These are phyloP conservation scores for Simplicillium aogashimaense DNA, from an alignment of 2,329 filamentous ascomycete genomes.

Conservation along the genomic window DNA sequence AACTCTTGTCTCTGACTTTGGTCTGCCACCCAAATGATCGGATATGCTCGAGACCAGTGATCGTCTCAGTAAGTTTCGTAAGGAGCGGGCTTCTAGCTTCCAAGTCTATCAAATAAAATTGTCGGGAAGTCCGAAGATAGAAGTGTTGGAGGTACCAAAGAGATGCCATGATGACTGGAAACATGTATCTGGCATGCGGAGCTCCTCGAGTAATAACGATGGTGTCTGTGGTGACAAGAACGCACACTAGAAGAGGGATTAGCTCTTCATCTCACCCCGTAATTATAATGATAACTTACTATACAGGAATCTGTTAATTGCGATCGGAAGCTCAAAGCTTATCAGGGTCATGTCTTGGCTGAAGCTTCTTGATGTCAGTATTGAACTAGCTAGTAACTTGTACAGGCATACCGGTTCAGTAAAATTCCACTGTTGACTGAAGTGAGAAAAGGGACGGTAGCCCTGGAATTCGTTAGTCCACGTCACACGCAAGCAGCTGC, in stretches of 20 bases:
- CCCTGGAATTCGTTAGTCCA: too few relatives aligned
- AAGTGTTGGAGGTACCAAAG: slow-evolving; percentile 16
- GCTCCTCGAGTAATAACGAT: slow-evolving; percentile 34
- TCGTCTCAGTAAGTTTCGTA: slow-evolving; percentile 14
- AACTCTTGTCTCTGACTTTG: slow-evolving; percentile 9
- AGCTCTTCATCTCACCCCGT: too few relatives aligned
- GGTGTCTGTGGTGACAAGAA: slow-evolving; percentile 18
- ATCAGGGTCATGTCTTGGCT: slow-evolving; percentile 28
- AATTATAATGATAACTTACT: slow-evolving; percentile 11
- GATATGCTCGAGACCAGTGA: slow-evolving; percentile 15
- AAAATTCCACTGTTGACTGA: too few relatives aligned
- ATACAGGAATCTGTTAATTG: slow-evolving; percentile 15
- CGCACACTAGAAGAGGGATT: too few relatives aligned
- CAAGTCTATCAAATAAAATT: slow-evolving; percentile 17
- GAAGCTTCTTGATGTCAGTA: too few relatives aligned
- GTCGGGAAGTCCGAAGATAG: slow-evolving; percentile 19
- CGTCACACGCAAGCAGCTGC: too few relatives aligned
- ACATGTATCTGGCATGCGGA: slow-evolving; percentile 33
- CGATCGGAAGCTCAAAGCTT: slow-evolving; percentile 22
- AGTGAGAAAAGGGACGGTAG: too few relatives aligned
- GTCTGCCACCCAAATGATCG: slow-evolving; percentile 21
- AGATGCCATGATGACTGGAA: slow-evolving; percentile 16
- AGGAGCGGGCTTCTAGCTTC: slow-evolving; percentile 18
- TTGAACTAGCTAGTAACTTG: too few relatives aligned
- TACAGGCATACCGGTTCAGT: too few relatives aligned